phyloP scores from a whole-genome alignment of 1,284 basidiomycete genomes.

The Ustilago esculenta region DNA sequence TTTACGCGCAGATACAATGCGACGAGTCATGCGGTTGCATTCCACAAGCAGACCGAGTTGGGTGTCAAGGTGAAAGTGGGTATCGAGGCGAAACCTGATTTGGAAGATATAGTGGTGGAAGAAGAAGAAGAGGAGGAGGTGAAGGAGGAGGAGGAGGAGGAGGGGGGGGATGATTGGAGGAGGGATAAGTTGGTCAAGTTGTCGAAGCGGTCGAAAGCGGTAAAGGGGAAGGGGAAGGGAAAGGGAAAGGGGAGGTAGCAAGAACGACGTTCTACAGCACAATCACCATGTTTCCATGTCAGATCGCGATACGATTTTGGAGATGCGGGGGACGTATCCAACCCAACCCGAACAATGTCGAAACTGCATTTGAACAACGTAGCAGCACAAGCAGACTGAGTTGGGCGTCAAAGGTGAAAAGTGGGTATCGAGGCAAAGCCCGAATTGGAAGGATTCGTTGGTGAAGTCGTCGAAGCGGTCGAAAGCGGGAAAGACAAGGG shows the following conservation, averaged over 20 bases:
- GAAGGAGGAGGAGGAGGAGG: constrained; percentile 48
- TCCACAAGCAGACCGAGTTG: constrained; percentile 46
- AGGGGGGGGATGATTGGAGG: constrained; percentile 56
- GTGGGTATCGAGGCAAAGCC: constrained; percentile 42
- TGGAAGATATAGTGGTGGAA: constrained; percentile 65
- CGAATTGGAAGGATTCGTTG: constrained; percentile 60
- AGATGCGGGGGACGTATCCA: too few relatives aligned
- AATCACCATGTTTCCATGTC: too few relatives aligned
- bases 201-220: constrained; percentile 66
- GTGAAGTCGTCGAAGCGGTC: constrained; percentile 67
- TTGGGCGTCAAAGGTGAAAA: constrained; percentile 35
- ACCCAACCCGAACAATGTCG: too few relatives aligned
- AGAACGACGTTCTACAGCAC: too few relatives aligned
- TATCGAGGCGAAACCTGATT: constrained; percentile 47
- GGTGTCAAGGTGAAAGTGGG: constrained; percentile 38
- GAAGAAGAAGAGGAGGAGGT: constrained; percentile 64
- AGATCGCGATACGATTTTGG: too few relatives aligned
- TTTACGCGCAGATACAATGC: constrained; percentile 79
- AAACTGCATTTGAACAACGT: not conserved
- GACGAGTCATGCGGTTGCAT: constrained; percentile 52
- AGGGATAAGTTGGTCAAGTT: constrained; percentile 73
- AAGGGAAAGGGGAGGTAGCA: constrained; percentile 16
- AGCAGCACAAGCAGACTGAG: constrained; percentile 48
- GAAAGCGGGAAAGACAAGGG: constrained; percentile 31
- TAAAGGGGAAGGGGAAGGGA: constrained; percentile 34